Base-by-base conservation (phyloP, 1,284 basidiomycete genomes). In the Chalciporus sp. region DNA sequence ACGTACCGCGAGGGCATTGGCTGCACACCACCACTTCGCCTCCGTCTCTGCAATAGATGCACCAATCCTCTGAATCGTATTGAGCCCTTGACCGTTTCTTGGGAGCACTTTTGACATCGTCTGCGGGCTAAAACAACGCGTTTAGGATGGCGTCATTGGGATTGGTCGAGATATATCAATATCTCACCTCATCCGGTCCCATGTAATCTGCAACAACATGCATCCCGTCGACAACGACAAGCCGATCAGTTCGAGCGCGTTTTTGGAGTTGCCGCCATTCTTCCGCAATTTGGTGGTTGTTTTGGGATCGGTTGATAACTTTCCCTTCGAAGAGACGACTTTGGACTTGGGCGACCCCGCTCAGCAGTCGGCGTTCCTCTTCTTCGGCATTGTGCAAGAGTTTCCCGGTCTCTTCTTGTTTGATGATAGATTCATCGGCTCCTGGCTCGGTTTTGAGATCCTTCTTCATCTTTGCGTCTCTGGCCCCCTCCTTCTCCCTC, bases 321-420 rank as follows among this genome's bases (percentile, higher is more conserved):
- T 73, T 73, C 4, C 84, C 84, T 56, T 86, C 84, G 53, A 85
- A 86, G 20, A 85, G 62, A 29, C 82, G 72, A 51, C 80, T 79
- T 53, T 79, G 76, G 5, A 86, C 84, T 53, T 78, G 77, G 7
- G 81, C 83, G 14, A 82, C 71, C 4, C 84, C 83, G 20, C 72
- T 76, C 23, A 86, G 66, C 20, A 86, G 62, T 54, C 56, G 63
- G n/a, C 63, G 63, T 63, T 86, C 82, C 58, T 84, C 83, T 53
- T 81, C 82, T 57, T 83, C 81, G 7, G 77, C 78, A 29, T 77
- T 74, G 39, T 65, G 64, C n/a, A 79, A 46, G 28, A 79, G 64
- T 42, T 71, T 64, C 39, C 62, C 62, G 17, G 69, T 65, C 17
- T 71, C 56, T 49, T 58, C 65, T 3, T 53, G 56, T 8, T 63